Percentiles rank a stretch among this genome's conserved stretches.
Conservation (phyloP, 2,329 filamentous ascomycete species). For the Alternaria viburni region DNA sequence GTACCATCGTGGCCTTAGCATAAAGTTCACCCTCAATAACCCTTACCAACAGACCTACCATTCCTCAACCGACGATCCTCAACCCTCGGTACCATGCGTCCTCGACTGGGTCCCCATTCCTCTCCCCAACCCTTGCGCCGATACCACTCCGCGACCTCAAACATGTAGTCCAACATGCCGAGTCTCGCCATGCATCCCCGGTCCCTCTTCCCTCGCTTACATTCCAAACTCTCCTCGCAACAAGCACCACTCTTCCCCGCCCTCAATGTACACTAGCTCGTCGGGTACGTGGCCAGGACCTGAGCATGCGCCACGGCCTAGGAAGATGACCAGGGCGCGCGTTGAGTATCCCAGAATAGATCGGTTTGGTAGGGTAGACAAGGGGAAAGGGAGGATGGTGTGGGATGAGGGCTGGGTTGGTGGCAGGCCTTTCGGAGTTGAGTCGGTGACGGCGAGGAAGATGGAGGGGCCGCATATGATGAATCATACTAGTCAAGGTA, state of each 20-base stretch:
- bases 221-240: neutral
- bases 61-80: neutral
- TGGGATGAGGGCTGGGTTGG: neutral
- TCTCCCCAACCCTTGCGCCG: neutral
- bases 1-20: neutral
- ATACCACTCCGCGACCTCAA: neutral
- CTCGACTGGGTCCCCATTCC: neutral
- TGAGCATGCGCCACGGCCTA: neutral
- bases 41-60: neutral
- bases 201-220: neutral
- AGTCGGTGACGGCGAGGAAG: neutral
- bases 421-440: neutral
- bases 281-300: neutral
- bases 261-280: neutral
- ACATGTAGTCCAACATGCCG: neutral
- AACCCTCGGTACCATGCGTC: neutral
- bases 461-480: neutral
- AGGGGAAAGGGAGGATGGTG: neutral
- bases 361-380: neutral
- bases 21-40: neutral
- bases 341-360: neutral
- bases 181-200: neutral
- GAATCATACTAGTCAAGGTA: neutral
- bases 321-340: neutral
- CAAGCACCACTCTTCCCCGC: neutral